Evolutionary conservation across 2,329 filamentous ascomycete genomes (phyloP), one percentile per base, ranked within the genome.

Genomic region (Plectosphaerella cucumerina): DNA sequence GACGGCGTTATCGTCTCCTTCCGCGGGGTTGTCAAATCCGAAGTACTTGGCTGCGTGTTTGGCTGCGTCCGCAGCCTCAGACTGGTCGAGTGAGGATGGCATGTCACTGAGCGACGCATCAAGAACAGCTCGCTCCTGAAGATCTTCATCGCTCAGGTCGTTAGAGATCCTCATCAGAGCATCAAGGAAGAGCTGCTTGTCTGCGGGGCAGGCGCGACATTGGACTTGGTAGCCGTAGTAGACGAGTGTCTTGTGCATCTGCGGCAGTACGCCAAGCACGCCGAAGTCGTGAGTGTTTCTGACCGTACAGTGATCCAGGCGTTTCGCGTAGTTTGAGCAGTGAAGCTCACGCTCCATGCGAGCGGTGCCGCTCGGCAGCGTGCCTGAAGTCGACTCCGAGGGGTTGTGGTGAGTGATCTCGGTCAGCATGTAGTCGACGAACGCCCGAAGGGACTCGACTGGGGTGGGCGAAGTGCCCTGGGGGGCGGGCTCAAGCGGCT

Each of bases 351-450:
- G 53, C 8, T 33, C 43, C 11, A 56, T 18, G 39, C 39, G 39
- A 18, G n/a, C n/a, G 9, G 4, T 20, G 10, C n/a, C 39, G 17
- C 26, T 11, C 26, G 26, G 9, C 26, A 31, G 26, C 26, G 26
- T 11, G n/a, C n/a, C 17, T 39, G 35, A 9, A 42, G 18, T 11
- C 3, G n/a, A 17, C 9, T 42, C 39, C 39, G 39, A 18, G 12
- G 39, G 39, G 39, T 11, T 20, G 39, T 42, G 18, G 20, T 42
- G 39, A 20, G n/a, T 11, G 17, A 18, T 20, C 20, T 80, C 77
- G 37, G 68, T 69, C 50, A 74, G 69, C 22, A 78, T 66, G 54
- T 80, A 75, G 51, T 80, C 75, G 51, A 75, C 65, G 47, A 73
- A 80, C 2, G 72, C 73, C 31, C 77, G 71, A 50, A 69, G 68